Conservation (phyloP, 768 basidiomycete species). For the Lyophyllum decastes region DNA sequence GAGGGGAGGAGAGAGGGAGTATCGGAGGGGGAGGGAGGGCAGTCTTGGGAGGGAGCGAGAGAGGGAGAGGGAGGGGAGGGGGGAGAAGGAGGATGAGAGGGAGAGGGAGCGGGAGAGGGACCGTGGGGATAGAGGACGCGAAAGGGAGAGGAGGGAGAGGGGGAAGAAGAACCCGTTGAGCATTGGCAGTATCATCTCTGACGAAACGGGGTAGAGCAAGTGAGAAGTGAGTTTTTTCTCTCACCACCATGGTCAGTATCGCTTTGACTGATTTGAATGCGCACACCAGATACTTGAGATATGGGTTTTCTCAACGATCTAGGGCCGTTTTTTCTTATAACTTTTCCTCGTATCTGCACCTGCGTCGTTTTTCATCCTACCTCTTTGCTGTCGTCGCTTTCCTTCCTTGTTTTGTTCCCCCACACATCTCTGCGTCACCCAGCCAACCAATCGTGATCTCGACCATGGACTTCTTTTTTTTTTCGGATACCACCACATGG, state of each 20-base stretch:
- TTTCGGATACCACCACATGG: background rate
- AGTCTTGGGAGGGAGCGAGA: slow-evolving; percentile 15
- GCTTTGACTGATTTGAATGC: no score
- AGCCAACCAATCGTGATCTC: background rate
- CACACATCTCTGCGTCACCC: background rate
- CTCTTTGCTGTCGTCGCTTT: background rate
- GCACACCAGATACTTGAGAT: no score
- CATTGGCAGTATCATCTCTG: slow-evolving; percentile 70
- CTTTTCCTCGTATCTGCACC: no score
- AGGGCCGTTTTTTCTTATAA: no score
- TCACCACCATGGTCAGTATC: no score
- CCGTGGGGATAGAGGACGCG: slow-evolving; percentile 14
- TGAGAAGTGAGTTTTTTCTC: no score
- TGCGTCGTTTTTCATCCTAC: background rate
- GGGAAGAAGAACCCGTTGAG: slow-evolving; percentile 69
- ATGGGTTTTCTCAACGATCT: no score
- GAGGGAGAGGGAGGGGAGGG: slow-evolving; percentile 17
- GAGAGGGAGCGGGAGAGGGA: slow-evolving; percentile 22
- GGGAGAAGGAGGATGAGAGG: slow-evolving; percentile 13
- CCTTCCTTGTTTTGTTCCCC: background rate
- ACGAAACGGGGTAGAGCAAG: background rate
- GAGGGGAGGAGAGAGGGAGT: slow-evolving; percentile 8
- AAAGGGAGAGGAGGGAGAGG: slow-evolving; percentile 18
- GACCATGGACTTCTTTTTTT: background rate
- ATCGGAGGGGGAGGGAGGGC: slow-evolving; percentile 12